phyloP scores from a whole-genome alignment of 768 basidiomycete species.

The Pseudohyphozyma bogoriensis region DNA sequence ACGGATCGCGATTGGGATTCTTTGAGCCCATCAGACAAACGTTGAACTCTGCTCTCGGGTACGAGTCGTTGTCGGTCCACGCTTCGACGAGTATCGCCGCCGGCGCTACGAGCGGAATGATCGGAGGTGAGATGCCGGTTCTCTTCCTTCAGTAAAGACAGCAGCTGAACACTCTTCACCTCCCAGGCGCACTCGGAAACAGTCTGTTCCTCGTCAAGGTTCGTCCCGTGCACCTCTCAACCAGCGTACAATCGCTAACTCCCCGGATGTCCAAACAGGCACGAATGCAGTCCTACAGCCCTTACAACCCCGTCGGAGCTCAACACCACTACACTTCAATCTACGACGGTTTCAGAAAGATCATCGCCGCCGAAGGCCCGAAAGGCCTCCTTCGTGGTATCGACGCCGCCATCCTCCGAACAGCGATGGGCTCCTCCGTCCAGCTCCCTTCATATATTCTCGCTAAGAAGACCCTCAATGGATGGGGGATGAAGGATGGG shows the following conservation, averaged over 20 bases:
- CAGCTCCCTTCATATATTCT: conserved; percentile 94
- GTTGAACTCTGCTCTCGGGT: conserved; percentile 60
- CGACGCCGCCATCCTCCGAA: conserved; percentile 84
- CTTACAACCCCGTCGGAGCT: conserved; percentile 81
- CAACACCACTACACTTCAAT: conserved; percentile 86
- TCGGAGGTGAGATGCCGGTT: conserved; percentile 56
- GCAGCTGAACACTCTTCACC: not conserved
- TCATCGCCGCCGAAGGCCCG: conserved; percentile 64
- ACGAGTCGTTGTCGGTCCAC: conserved; percentile 53
- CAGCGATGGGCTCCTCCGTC: conserved; percentile 88
- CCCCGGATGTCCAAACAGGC: conserved; percentile 41
- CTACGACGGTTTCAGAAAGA: conserved; percentile 66
- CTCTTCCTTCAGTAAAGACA: not conserved
- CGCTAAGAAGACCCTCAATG: conserved; percentile 69
- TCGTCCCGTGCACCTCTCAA: not conserved
- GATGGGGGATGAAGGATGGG: conserved; percentile 61
- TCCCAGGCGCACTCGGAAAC: conserved; percentile 53
- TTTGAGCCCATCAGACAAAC: conserved; percentile 79
- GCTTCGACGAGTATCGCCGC: conserved; percentile 69
- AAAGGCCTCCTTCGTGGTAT: conserved; percentile 80
- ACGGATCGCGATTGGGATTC: conserved; percentile 51
- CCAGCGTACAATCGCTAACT: not conserved
- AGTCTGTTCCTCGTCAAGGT: conserved; percentile 82
- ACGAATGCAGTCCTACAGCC: conserved; percentile 97
- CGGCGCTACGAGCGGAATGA: conserved; percentile 78